phyloP scores from a whole-genome alignment of 768 basidiomycete genomes.

The Gautieria morchelliformis region DNA sequence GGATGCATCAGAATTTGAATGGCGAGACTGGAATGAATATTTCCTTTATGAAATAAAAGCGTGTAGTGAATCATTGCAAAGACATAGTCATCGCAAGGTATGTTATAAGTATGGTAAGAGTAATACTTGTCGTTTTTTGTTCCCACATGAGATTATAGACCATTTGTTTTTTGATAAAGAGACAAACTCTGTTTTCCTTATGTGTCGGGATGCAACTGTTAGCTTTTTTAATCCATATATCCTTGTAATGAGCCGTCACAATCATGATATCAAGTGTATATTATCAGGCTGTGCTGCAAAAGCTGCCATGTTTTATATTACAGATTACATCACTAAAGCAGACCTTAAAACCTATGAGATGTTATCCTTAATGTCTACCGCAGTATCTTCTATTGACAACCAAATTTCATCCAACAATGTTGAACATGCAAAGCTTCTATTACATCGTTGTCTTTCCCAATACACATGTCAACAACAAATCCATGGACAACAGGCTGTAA shows the following conservation, averaged over 20 bases:
- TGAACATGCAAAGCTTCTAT: neutral
- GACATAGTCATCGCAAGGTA: slow-evolving; percentile 14
- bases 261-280: slow-evolving; percentile 28
- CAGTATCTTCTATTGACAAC: neutral
- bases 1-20: neutral
- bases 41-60: slow-evolving; percentile 15
- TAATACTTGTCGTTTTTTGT: slow-evolving; percentile 21
- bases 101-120: slow-evolving; percentile 25
- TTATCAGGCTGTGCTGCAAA: slow-evolving; percentile 24
- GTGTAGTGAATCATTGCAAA: slow-evolving; percentile 16
- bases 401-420: neutral
- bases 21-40: slow-evolving; percentile 6
- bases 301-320: slow-evolving; percentile 26
- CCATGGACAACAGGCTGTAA: slow-evolving; percentile 9
- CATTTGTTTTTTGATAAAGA: slow-evolving; percentile 21
- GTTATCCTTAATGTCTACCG: neutral
- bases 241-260: slow-evolving; percentile 25
- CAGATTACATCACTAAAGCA: slow-evolving; percentile 30
- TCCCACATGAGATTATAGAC: slow-evolving; percentile 24
- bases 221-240: slow-evolving; percentile 27
- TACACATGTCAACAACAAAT: slow-evolving; percentile 6
- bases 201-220: slow-evolving; percentile 19
- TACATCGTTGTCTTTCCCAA: slow-evolving; percentile 10
- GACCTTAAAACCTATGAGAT: slow-evolving; percentile 15
- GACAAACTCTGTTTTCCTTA: slow-evolving; percentile 22